A percentile compares a stretch with the other conserved stretches of the same genome.
phyloP scores from a whole-genome alignment of 495 filamentous ascomycete genomes.

The Aspergillus asperescens region DNA sequence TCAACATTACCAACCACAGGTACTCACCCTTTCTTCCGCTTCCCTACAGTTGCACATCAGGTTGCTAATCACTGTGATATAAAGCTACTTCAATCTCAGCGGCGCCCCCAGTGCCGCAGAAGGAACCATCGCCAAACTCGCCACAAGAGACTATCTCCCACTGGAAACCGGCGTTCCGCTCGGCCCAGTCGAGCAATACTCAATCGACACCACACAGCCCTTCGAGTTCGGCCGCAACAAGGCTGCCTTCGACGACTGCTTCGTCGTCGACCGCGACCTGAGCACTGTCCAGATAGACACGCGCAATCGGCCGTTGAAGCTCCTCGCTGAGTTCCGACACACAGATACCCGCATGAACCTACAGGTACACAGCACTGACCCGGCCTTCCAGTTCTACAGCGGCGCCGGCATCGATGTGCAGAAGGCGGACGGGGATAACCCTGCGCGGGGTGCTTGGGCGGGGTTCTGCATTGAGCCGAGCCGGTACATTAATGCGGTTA shows the following conservation, averaged over 20 bases:
- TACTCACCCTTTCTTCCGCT: slow-evolving; percentile 33
- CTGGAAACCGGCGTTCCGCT: slow-evolving; percentile 66
- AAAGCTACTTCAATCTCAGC: slow-evolving; percentile 87
- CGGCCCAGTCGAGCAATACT: slow-evolving; percentile 46
- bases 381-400: slow-evolving; percentile 95
- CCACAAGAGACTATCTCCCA: slow-evolving; percentile 67
- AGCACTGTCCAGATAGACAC: slow-evolving; percentile 70
- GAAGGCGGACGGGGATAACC: slow-evolving; percentile 52
- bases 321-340: slow-evolving; percentile 63
- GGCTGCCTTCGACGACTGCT: slow-evolving; percentile 85
- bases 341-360: slow-evolving; percentile 68
- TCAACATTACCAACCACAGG: slow-evolving; percentile 95
- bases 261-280: slow-evolving; percentile 64
- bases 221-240: slow-evolving; percentile 64
- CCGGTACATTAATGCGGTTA: slow-evolving; percentile 82
- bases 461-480: slow-evolving; percentile 91
- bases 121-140: slow-evolving; percentile 68
- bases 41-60: background rate
- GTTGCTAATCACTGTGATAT: background rate
- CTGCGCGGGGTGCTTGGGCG: slow-evolving; percentile 56
- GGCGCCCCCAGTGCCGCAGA: slow-evolving; percentile 57
- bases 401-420: slow-evolving; percentile 79
- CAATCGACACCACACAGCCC: slow-evolving; percentile 46
- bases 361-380: slow-evolving; percentile 82
- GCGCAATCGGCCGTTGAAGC: slow-evolving; percentile 55